Base-by-base conservation (phyloP, 148 eudicot species). In the Mesembryanthemum crystallinum region DNA sequence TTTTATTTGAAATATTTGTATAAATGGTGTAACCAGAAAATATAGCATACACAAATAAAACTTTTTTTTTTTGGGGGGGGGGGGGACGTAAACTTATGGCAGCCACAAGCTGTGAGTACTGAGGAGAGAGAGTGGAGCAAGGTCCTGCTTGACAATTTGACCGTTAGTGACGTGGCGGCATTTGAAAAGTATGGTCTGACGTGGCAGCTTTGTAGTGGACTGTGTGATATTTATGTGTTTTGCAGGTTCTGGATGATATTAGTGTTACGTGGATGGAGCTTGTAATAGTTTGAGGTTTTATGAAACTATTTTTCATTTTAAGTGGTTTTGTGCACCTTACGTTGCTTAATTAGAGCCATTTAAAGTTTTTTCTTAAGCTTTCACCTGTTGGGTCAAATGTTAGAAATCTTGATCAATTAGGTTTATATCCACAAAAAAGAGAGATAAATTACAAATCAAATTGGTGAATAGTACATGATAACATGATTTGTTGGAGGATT, bases 71-170 rank as follows among this genome's bases (percentile, higher is more conserved):
- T 67, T 67, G 0, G 23, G 37, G 0, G 49, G 47, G 35, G 0
- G 23, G 37, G 0, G 49, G 47, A 49, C 60, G 67, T 35, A 73
- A 68, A 80, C 57, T 54, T 72, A 45, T 72, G 39, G 64, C 13
- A 72, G 45, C 83, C 83, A 81, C 83, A 76, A 76, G 52, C 1
- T 43, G 21, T 8, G n/a, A n/a, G n/a, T n/a, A n/a, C n/a, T n/a
- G n/a, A 62, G 58, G 71, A 65, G 75, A 75, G 71, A 66, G 69
- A 61, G 58, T 13, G n/a, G 17, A 18, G 58, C 27, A 67, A 67
- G 30, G 70, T 51, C 71, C 14, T 25, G 28, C 10, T 11, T 55
- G 61, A 29, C 58, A 25, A 33, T 25, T 57, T 20, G 76, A 25
- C 74, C 24, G 25, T 8, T 51, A 24, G 6, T 69, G 73, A 69